Evolutionary conservation across 495 filamentous ascomycete species (phyloP).

Genomic region (Usnea hakonensis): DNA sequence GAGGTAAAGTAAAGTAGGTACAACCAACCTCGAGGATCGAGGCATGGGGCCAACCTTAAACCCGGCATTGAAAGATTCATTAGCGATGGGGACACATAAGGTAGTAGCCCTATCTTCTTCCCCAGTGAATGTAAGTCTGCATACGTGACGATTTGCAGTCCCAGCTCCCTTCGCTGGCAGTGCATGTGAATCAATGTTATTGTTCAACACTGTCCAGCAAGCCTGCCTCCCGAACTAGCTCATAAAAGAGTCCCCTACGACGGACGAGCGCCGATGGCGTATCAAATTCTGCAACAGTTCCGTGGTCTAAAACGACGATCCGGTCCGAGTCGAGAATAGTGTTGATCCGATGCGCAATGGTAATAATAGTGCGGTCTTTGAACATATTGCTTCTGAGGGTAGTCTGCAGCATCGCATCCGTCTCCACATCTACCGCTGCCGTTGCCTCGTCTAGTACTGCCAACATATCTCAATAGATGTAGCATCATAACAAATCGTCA

Average conservation of each 20-base stretch:
- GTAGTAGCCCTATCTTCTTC: not conserved
- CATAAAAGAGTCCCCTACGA: conserved; percentile 45
- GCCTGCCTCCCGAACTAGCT: conserved; percentile 49
- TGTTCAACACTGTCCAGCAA: conserved; percentile 43
- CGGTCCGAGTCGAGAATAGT: conserved; percentile 90
- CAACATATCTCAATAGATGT: not conserved
- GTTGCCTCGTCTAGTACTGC: conserved; percentile 91
- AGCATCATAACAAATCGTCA: not conserved
- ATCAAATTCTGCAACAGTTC: conserved; percentile 53
- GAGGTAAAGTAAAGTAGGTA: too few species aligned
- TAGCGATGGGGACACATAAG: not conserved
- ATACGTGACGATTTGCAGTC: not conserved
- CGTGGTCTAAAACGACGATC: conserved; percentile 77
- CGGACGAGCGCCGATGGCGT: conserved; percentile 48
- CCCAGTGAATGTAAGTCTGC: not conserved
- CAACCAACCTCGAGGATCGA: too few species aligned
- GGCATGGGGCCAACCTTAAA: not conserved
- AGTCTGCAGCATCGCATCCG: conserved; percentile 69
- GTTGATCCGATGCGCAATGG: conserved; percentile 95
- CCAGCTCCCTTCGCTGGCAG: conserved; percentile 7
- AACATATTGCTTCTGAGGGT: conserved; percentile 55
- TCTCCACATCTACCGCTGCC: conserved; percentile 91
- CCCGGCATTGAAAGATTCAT: not conserved
- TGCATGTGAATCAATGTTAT: conserved; percentile 20
- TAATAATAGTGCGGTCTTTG: conserved; percentile 89